These are phyloP conservation scores for Holtermannia corniformis DNA, from an alignment of 768 basidiomycete genomes.

Conservation along the genomic window DNA sequence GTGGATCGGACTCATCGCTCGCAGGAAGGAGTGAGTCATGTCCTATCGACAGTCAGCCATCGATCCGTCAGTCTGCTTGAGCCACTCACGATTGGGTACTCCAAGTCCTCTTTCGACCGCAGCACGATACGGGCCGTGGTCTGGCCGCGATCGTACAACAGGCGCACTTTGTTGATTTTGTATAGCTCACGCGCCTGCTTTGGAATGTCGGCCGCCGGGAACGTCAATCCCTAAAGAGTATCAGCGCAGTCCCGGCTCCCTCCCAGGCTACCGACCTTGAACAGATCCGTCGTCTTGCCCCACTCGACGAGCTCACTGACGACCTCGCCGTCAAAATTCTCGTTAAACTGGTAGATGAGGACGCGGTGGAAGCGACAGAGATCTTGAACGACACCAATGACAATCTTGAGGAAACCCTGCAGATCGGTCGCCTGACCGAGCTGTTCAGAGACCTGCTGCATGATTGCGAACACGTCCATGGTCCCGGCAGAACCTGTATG, in stretches of 20 bases:
- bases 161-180: constrained; percentile 64
- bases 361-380: constrained; percentile 73
- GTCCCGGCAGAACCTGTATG: constrained; percentile 43
- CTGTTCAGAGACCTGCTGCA: constrained; percentile 73
- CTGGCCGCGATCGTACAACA: constrained; percentile 64
- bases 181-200: constrained; percentile 59
- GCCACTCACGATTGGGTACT: constrained; percentile 52
- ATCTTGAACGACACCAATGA: constrained; percentile 65
- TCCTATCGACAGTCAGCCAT: too few relatives aligned
- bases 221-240: constrained; percentile 21
- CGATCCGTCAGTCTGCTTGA: not conserved
- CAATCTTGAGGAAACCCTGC: constrained; percentile 60
- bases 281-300: constrained; percentile 62
- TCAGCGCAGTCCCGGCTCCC: not conserved
- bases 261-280: constrained; percentile 48
- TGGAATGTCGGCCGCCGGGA: constrained; percentile 44
- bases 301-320: constrained; percentile 74
- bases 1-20: constrained; percentile 83
- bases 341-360: constrained; percentile 73
- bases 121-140: constrained; percentile 65
- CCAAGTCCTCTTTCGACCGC: constrained; percentile 54
- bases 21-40: constrained; percentile 73
- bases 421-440: constrained; percentile 58
- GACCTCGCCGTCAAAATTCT: constrained; percentile 65
- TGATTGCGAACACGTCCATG: constrained; percentile 71